These are phyloP conservation scores for Plenodomus biglobosus DNA, from an alignment of 2,329 filamentous ascomycete species.

Conservation along the genomic window DNA sequence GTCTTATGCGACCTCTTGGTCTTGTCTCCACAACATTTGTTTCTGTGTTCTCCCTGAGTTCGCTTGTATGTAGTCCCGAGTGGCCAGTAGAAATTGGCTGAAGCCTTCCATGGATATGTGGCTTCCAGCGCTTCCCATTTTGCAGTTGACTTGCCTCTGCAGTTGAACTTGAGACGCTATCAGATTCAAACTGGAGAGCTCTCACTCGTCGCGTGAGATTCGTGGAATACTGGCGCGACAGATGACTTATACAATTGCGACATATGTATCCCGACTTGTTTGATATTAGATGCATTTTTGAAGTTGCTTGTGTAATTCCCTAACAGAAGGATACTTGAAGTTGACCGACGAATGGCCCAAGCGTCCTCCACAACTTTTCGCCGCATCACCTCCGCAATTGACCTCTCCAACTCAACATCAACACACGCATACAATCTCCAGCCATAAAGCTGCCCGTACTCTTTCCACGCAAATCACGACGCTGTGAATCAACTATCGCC, in stretches of 20 bases:
- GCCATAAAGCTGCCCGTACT: background rate
- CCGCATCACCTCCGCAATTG: slow-evolving; percentile 9
- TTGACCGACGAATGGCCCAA: slow-evolving; percentile 22
- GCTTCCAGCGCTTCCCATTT: background rate
- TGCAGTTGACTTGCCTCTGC: background rate
- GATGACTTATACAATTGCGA: slow-evolving; percentile 15
- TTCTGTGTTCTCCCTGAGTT: background rate
- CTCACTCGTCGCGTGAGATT: background rate
- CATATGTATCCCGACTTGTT: slow-evolving; percentile 21
- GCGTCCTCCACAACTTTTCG: slow-evolving; percentile 30
- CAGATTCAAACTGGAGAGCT: background rate
- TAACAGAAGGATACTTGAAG: too few species aligned
- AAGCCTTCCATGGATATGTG: too few species aligned
- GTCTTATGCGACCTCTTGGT: slow-evolving; percentile 4
- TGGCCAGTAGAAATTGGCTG: too few species aligned
- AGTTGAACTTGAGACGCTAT: background rate
- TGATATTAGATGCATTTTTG: background rate
- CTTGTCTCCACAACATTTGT: background rate
- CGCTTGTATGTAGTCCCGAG: background rate
- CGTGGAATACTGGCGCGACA: slow-evolving; percentile 5
- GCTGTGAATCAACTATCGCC: too few species aligned
- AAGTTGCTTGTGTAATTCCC: too few species aligned
- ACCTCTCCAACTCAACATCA: background rate
- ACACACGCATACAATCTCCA: background rate
- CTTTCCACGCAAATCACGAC: too few species aligned